Base-by-base conservation (phyloP, 441 rosid genomes). In the Cnidoscolus chayamansa region DNA sequence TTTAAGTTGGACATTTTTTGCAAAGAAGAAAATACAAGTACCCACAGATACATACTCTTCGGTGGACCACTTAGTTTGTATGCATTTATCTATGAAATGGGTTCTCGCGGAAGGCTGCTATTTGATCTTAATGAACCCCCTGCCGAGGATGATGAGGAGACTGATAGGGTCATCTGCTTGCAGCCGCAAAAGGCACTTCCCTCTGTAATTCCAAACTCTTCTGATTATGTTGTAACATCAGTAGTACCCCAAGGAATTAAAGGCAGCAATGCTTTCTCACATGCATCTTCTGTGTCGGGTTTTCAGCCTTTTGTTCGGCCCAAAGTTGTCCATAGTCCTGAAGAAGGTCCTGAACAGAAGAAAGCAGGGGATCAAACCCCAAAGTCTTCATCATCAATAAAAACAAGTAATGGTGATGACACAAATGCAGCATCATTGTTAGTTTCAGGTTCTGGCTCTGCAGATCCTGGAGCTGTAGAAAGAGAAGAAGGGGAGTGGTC, bases 61-160 rank as follows among this genome's bases (percentile, higher is more conserved):
- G 77, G 65, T 66, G 55, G 67, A 70, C 63, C 61, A 61, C 74
- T 73, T 80, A 70, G 80, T 78, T 88, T 87, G 86, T 82, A 95
- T 90, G 96, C 89, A 82, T 82, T 78, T 82, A 81, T 86, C 74
- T 80, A 85, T 85, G 91, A 90, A 80, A 95, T 95, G 98, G 93
- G 92, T 77, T 89, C 95, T 71, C 84, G 89, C 74, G 97, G 97
- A 84, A 89, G 84, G 86, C 79, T 78, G 60, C 77, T 91, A 75
- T 90, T 95, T 89, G 99, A 95, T 88, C 98, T 93, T 87, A 95
- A 95, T 84, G 98, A 95, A 81, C 92, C 90, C 76, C 98, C 98
- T 31, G 79, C 85, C 20, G 96, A 88, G 72, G 90, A 90, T 70
- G 89, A 83, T 7, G 96, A 79, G 79, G 91, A 80, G 69, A 80